Evolutionary conservation across 2,329 filamentous ascomycete genomes (phyloP), one percentile per base, ranked within the genome.

Genomic region (Capronia americana): DNA sequence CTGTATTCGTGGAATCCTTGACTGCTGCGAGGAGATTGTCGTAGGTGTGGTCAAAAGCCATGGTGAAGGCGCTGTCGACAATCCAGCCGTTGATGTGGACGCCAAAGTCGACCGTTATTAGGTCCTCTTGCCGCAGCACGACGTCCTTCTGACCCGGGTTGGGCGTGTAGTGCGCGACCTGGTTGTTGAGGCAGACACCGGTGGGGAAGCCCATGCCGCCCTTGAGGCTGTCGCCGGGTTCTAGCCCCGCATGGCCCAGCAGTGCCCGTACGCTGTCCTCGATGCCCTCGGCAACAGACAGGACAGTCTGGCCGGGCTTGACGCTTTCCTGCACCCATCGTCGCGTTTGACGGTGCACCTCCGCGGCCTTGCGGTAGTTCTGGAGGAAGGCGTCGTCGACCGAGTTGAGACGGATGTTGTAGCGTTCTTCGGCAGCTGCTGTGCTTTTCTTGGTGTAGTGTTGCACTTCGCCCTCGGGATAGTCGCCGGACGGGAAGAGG

Each of bases 61-160:
- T 83, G 10, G 91, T 93, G 75, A 93, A 94, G 5, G 91, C 91
- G 70, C 88, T 91, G 80, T 94, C 91, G 65, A 93, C 90, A 75
- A 93, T 94, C 71, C 88, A 85, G 3, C 91, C 91, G 74, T 90
- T 91, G 74, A 93, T 85, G 76, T 94, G 91, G 32, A 93, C 91
- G 57, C 91, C 91, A 74, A 93, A 91, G 74, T 94, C 91, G 7
- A 93, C 88, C 78, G 92, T 93, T 85, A 94, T 86, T 41, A 96
- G 91, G 75, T 96, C 91, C 68, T 87, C 85, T 68, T 89, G 77
- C 74, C 90, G 82, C 65, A 95, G 81, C 38, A 93, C 79, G 73
- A 90, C 86, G 76, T 92, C 92, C 77, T 88, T 89, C 74, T 85
- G 80, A 1, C 85, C 83, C 0, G 85, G 81, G 70, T 86, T 87